Evolutionary conservation across 1,284 basidiomycete genomes (phyloP), one percentile per base, ranked within the genome.

Genomic region (Mycocalia duriaeana): DNA sequence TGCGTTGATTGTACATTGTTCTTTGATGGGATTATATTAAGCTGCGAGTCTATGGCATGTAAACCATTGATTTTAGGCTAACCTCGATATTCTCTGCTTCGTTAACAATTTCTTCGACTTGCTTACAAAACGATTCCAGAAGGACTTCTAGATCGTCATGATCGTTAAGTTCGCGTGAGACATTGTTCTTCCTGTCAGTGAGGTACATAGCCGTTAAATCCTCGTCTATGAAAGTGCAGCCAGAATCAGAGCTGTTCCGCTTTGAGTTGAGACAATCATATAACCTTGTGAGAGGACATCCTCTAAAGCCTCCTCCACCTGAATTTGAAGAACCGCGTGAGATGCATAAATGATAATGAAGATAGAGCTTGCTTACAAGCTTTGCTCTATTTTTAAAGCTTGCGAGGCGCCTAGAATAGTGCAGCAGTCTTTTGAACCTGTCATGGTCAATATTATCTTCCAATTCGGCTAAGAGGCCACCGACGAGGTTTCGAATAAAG

Each of bases 81-180:
- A 92, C 91, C 57, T 91, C 83, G 2, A 89, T 92, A 52, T 80
- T 91, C 60, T 92, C 90, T 1, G 91, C 88, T 66, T 96, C 94
- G 55, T 86, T 92, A 4, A 94, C 91, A 49, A 96, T 91, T 70
- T 96, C 94, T 65, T 96, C 94, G 0, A 94, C 91, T 63, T 96
- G 95, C 63, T 97, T 97, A 20, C 88, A 81, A 64, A 97, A 97
- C 8, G 88, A 90, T 65, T 99, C 95, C 5, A 99, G 71, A 4
- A 99, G 71, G 5, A 96, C 77, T 63, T 99, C 95, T 1, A 98
- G 73, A 55, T 98, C 94, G 54, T 94, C 90, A 61, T 97, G 94
- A 60, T 96, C 94, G 56, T 85, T 74, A 40, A 76, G 59, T 16
- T 75, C 71, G 19, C 87, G 76, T 9, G 71, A 67, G 1, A 71